phyloP scores from a whole-genome alignment of 768 basidiomycete species.

The Macrocybe gigantea region DNA sequence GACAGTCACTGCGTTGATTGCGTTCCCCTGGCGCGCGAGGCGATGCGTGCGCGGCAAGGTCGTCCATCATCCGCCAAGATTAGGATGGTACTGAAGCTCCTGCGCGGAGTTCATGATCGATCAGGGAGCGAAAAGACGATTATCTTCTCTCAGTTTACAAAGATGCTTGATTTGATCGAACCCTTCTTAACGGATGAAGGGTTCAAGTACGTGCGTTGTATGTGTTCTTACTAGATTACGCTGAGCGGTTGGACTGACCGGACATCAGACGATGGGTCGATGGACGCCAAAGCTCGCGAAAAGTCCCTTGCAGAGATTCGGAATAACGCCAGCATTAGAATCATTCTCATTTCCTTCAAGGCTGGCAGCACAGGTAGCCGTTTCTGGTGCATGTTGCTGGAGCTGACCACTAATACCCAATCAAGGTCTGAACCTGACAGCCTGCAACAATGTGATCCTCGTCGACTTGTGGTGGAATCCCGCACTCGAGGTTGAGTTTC shows the following conservation, averaged over 20 bases:
- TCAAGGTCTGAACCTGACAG: conserved; percentile 81
- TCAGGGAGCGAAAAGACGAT: conserved; percentile 84
- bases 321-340: conserved; percentile 45
- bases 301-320: conserved; percentile 69
- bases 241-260: conserved; percentile 2
- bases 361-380: conserved; percentile 82
- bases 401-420: conserved; percentile 1
- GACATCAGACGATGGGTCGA: conserved; percentile 77
- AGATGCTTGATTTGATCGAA: conserved; percentile 81
- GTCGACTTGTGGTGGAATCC: conserved; percentile 97
- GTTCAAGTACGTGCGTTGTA: conserved; percentile 80
- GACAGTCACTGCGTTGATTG: conserved; percentile 57
- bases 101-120: conserved; percentile 57
- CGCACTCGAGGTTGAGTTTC: conserved; percentile 57
- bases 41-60: conserved; percentile 38
- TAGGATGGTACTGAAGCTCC: conserved; percentile 69
- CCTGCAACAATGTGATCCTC: conserved; percentile 91
- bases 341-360: conserved; percentile 95
- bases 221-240: conserved; percentile 27
- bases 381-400: conserved; percentile 3
- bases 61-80: conserved; percentile 84
- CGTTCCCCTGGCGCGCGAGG: conserved; percentile 42
- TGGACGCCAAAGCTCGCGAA: conserved; percentile 74
- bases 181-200: conserved; percentile 70
- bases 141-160: conserved; percentile 91